Conservation (phyloP, 2,329 filamentous ascomycete species). For the Pseudogymnoascus sp. region DNA sequence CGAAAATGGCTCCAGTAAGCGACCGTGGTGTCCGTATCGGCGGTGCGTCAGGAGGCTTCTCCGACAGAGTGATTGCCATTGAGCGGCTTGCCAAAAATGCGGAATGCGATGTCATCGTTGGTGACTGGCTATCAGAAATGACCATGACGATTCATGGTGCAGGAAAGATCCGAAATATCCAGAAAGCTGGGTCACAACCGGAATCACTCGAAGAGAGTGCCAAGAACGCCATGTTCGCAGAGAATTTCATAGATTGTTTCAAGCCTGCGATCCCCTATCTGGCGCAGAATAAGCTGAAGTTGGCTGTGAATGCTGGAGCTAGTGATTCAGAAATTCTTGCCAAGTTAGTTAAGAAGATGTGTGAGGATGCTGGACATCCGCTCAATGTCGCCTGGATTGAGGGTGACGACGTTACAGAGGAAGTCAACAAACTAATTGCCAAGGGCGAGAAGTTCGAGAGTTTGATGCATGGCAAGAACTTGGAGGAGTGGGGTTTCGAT, state of each 20-base stretch:
- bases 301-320: slow-evolving; percentile 48
- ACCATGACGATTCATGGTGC: slow-evolving; percentile 28
- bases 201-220: background rate
- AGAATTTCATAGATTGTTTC: slow-evolving; percentile 16
- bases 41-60: slow-evolving; percentile 11
- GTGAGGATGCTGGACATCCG: background rate
- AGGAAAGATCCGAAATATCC: slow-evolving; percentile 13
- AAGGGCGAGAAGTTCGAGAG: slow-evolving; percentile 14
- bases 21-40: slow-evolving; percentile 4
- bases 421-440: slow-evolving; percentile 9
- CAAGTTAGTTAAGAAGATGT: slow-evolving; percentile 9
- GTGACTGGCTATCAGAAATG: slow-evolving; percentile 40
- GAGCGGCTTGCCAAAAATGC: background rate
- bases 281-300: slow-evolving; percentile 40
- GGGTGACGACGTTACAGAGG: slow-evolving; percentile 27
- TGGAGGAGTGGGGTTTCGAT: slow-evolving; percentile 22
- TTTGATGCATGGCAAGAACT: slow-evolving; percentile 7
- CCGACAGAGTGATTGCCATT: slow-evolving; percentile 11
- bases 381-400: slow-evolving; percentile 32
- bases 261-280: slow-evolving; percentile 35
- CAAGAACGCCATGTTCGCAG: background rate
- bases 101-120: slow-evolving; percentile 38
- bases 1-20: background rate
- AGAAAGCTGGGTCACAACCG: background rate
- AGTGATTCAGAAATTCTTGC: slow-evolving; percentile 44